These are phyloP conservation scores for Tardiomyces depauwii DNA, from an alignment of 1,139 yeast genomes.

Conservation along the genomic window DNA sequence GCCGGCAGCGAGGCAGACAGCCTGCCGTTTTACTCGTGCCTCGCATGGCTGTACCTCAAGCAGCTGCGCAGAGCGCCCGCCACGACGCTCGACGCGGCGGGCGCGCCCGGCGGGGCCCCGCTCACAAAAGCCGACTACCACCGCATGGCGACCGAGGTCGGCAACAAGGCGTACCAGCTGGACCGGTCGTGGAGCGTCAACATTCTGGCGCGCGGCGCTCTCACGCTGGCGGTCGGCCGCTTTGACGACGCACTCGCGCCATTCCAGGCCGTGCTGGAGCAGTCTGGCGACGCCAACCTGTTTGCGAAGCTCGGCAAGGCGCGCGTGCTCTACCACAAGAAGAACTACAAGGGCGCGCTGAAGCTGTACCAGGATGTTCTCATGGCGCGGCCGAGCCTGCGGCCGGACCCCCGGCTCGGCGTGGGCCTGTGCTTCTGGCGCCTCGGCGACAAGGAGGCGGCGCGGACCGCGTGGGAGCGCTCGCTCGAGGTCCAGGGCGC, in stretches of 20 bases:
- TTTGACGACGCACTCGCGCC: conserved; percentile 45
- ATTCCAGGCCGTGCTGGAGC: conserved; percentile 26
- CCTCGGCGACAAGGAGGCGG: conserved; percentile 66
- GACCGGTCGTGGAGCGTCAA: conserved; percentile 37
- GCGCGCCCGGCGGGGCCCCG: conserved; percentile 8
- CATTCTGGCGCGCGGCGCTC: conserved; percentile 43
- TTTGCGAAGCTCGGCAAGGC: conserved; percentile 82
- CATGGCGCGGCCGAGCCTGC: conserved; percentile 54
- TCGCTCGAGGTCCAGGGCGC: conserved; percentile 54
- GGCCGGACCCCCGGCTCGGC: conserved; percentile 92
- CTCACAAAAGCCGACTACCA: conserved; percentile 16
- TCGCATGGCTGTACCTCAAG: conserved; percentile 64
- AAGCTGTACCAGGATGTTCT: conserved; percentile 76
- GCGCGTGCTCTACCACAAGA: conserved; percentile 59
- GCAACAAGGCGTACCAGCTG: conserved; percentile 22
- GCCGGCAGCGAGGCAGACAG: conserved; percentile 38
- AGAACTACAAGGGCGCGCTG: conserved; percentile 63
- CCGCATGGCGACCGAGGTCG: conserved; percentile 20
- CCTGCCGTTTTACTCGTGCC: conserved; percentile 46
- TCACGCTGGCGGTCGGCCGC: conserved; percentile 50
- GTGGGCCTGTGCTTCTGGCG: conserved; percentile 93
- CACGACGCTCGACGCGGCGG: conserved; percentile 17
- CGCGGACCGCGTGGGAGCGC: conserved; percentile 74
- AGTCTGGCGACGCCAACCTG: conserved; percentile 41
- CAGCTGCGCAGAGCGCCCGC: conserved; percentile 32